phyloP scores from a whole-genome alignment of 805 yeast species.

The Ogataea henricii region DNA sequence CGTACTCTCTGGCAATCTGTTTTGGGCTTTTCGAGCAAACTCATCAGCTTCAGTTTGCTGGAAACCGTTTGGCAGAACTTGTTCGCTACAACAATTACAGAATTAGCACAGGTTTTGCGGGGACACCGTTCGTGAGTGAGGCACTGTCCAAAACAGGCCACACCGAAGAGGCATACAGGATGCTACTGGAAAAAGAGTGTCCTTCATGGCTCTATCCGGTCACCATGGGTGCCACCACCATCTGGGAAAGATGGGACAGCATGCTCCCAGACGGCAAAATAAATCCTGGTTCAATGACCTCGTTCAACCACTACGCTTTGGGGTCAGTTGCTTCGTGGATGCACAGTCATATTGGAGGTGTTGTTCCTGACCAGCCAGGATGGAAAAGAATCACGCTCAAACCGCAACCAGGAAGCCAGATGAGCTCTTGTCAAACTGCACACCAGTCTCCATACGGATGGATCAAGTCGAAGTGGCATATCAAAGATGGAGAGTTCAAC shows the following conservation, averaged over 20 bases:
- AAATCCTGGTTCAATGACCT: conserved; percentile 32
- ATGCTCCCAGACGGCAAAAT: conserved; percentile 29
- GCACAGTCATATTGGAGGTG: conserved; percentile 23
- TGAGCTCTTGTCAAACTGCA: conserved; percentile 10
- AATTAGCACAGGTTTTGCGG: conserved; percentile 32
- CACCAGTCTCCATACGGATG: conserved; percentile 17
- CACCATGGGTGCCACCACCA: conserved; percentile 32
- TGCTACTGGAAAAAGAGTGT: conserved; percentile 25
- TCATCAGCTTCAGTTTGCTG: conserved; percentile 20
- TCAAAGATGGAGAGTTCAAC: conserved; percentile 7
- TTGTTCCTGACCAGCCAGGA: conserved; percentile 18
- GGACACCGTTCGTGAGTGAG: conserved; percentile 30
- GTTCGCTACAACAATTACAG: conserved; percentile 11
- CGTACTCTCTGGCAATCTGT: conserved; percentile 25
- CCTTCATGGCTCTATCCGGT: conserved; percentile 35
- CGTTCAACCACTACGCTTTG: conserved; percentile 31
- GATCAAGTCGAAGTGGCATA: conserved; percentile 14
- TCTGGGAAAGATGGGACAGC: conserved; percentile 35
- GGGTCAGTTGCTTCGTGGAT: conserved; percentile 28
- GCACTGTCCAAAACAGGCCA: conserved; percentile 25
- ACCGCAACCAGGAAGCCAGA: conserved; percentile 18
- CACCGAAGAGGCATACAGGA: conserved; percentile 23
- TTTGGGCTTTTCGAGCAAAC: conserved; percentile 18
- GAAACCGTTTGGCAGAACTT: conserved; percentile 17
- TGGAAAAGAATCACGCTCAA: conserved; percentile 18